Conservation (phyloP, 768 basidiomycete genomes). For the Cantharellus cinnabarinus region DNA sequence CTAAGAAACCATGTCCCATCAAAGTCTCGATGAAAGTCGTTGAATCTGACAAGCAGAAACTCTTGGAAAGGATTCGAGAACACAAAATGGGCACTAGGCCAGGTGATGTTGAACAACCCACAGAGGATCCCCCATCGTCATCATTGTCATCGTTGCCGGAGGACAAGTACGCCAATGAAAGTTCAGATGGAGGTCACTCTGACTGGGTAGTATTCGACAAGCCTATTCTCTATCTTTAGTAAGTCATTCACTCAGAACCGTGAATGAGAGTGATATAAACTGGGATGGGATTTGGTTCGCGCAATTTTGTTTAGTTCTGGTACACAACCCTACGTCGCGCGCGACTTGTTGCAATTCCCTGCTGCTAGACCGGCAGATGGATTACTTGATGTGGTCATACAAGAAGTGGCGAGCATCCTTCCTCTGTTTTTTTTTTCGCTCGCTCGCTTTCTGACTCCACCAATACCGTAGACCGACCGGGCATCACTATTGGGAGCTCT, state of each 20-base stretch:
- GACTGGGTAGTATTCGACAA: conserved; percentile 49
- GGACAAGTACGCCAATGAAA: conserved; percentile 19
- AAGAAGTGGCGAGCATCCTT: conserved; percentile 33
- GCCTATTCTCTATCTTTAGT: conserved; percentile 44
- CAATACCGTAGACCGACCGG: conserved; percentile 25
- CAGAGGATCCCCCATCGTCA: not conserved
- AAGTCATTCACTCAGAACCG: conserved; percentile 1
- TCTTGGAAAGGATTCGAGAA: conserved; percentile 32
- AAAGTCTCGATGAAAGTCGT: conserved; percentile 50
- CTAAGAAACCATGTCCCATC: conserved; percentile 43
- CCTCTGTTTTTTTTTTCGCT: conserved; percentile 1
- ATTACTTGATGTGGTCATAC: conserved; percentile 46
- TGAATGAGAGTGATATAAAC: not conserved
- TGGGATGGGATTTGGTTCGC: not conserved
- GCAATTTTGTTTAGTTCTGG: conserved; percentile 27
- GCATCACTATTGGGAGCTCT: conserved; percentile 31
- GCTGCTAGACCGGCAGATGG: conserved; percentile 65
- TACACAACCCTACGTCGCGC: conserved; percentile 52
- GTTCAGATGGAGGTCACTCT: conserved; percentile 15
- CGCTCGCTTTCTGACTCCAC: not conserved
- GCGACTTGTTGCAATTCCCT: conserved; percentile 63
- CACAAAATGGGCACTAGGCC: conserved; percentile 14
- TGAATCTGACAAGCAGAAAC: conserved; percentile 47
- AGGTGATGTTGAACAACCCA: not conserved
- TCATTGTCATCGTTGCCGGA: conserved; percentile 17